Conservation (phyloP, 805 yeast genomes). For the Saturnispora quitensis region DNA sequence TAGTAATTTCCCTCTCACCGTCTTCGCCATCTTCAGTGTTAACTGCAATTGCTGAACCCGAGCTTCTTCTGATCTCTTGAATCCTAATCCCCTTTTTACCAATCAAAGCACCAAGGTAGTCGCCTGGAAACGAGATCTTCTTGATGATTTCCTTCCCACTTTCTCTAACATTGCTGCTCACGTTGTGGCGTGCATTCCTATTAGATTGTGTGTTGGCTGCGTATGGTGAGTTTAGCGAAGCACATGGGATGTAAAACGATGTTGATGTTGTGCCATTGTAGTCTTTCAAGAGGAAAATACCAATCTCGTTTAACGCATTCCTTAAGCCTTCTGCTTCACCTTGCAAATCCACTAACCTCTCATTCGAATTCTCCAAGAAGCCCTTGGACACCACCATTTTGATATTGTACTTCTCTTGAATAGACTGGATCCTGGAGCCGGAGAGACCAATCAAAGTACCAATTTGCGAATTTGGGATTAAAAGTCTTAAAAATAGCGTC, state of each 20-base stretch:
- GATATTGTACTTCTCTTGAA: conserved; percentile 59
- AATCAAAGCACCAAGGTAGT: conserved; percentile 80
- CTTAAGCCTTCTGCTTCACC: conserved; percentile 62
- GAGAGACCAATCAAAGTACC: conserved; percentile 83
- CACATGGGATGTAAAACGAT: conserved; percentile 50
- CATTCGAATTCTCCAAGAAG: conserved; percentile 71
- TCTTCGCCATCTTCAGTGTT: conserved; percentile 53
- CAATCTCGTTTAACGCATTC: conserved; percentile 46
- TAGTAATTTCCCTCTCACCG: conserved; percentile 60
- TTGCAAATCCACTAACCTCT: conserved; percentile 79
- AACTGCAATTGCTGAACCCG: conserved; percentile 73
- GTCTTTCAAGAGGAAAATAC: conserved; percentile 71
- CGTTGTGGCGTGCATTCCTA: neutral
- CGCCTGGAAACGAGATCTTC: conserved; percentile 57
- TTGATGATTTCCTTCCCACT: conserved; percentile 29
- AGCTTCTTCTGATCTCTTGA: conserved; percentile 70
- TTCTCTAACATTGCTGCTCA: conserved; percentile 1
- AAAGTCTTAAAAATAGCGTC: conserved; percentile 51
- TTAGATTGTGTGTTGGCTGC: neutral
- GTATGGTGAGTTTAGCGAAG: conserved; percentile 11
- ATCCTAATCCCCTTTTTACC: conserved; percentile 82
- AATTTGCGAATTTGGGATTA: conserved; percentile 78
- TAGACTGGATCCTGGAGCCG: conserved; percentile 70
- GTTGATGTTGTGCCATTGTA: conserved; percentile 53
- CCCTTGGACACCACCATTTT: conserved; percentile 85